A percentile compares a stretch with the other conserved stretches of the same genome.
Conservation (phyloP, 169 alveolate genomes). For the Eimeria necatrix region DNA sequence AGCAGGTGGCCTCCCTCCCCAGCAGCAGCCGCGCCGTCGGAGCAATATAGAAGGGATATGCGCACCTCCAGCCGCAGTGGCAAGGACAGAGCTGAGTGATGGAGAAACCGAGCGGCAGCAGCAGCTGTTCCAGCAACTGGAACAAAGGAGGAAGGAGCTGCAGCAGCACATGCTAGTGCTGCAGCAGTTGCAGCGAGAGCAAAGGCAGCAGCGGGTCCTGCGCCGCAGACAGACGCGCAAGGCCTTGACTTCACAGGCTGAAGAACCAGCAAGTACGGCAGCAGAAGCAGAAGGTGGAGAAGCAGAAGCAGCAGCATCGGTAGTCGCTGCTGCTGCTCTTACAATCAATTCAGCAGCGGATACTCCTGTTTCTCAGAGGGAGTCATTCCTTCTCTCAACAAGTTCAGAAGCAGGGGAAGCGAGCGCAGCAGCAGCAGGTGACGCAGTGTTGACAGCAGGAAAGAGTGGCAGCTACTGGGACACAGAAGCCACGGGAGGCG, state of each 20-base stretch:
- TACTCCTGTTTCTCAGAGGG: not conserved
- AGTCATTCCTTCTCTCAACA: not conserved
- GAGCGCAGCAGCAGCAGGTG: not conserved
- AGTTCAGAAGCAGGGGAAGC: not conserved
- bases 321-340: not conserved
- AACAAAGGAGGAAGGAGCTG: constrained; percentile 5
- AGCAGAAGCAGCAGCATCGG: constrained; percentile 1
- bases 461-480: not conserved
- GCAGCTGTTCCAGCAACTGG: constrained; percentile 13
- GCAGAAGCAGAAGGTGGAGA: not conserved
- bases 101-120: not conserved
- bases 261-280: not conserved
- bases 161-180: constrained; percentile 34
- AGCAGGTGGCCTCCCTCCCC: constrained; percentile 30
- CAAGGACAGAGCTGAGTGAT: not conserved
- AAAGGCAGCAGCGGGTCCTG: constrained; percentile 15
- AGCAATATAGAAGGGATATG: not conserved
- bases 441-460: constrained; percentile 11
- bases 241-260: not conserved
- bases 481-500: constrained; percentile 3
- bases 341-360: not conserved
- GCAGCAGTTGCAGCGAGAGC: constrained; percentile 29
- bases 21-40: constrained; percentile 8
- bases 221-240: constrained; percentile 36
- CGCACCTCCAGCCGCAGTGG: constrained; percentile 3